phyloP scores from a whole-genome alignment of 441 rosid genomes.

The Euphorbia neoarborescens region DNA sequence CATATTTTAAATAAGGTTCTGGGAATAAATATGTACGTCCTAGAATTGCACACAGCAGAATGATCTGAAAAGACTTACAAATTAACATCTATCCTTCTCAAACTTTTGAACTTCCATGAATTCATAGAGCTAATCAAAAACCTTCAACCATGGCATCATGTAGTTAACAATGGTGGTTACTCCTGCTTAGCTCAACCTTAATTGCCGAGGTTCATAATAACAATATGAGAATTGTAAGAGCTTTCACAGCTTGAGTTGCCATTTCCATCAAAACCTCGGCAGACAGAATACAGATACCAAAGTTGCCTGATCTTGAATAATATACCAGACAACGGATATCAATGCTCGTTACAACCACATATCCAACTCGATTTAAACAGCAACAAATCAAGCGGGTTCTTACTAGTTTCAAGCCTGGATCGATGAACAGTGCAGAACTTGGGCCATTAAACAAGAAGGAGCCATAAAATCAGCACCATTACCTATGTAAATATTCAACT shows the following conservation, averaged over 20 bases:
- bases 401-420: background rate
- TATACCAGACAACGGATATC: background rate
- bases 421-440: background rate
- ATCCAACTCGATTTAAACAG: too few species aligned
- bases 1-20: conserved; percentile 7
- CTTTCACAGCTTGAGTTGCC: background rate
- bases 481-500: background rate
- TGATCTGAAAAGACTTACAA: background rate
- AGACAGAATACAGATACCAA: background rate
- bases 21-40: background rate
- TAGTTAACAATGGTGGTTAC: background rate
- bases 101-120: background rate
- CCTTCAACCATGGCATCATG: background rate
- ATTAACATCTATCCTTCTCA: background rate
- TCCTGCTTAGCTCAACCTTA: background rate
- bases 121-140: background rate
- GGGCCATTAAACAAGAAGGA: background rate
- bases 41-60: background rate
- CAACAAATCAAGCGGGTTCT: background rate
- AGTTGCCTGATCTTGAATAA: background rate
- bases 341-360: background rate
- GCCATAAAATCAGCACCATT: background rate
- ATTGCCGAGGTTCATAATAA: background rate
- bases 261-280: background rate
- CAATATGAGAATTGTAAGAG: background rate